phyloP scores from a whole-genome alignment of 345 rosid genomes.

The Alliaria petiolata region DNA sequence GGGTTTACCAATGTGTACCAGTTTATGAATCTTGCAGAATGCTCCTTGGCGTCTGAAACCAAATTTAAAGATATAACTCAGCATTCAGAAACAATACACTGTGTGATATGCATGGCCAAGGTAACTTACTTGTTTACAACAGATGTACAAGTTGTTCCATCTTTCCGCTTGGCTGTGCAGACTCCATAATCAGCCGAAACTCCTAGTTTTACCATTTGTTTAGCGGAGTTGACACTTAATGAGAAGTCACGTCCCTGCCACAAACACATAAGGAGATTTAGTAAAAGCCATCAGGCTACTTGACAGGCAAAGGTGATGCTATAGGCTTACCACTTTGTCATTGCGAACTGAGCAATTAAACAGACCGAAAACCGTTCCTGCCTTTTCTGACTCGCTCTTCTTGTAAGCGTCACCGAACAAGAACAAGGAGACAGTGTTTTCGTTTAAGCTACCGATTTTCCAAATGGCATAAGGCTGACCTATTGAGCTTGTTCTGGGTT shows the following conservation, averaged over 20 bases:
- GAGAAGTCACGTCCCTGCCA: constrained; percentile 70
- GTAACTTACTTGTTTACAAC: constrained; percentile 69
- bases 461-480: constrained; percentile 73
- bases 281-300: neutral
- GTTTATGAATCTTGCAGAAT: constrained; percentile 67
- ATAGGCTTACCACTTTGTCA: constrained; percentile 47
- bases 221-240: constrained; percentile 58
- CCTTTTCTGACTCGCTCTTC: constrained; percentile 48
- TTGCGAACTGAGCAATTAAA: constrained; percentile 70
- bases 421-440: constrained; percentile 62
- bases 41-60: constrained; percentile 67
- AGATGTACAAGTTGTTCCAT: constrained; percentile 65
- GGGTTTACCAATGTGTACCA: constrained; percentile 34
- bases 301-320: neutral
- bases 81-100: neutral
- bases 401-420: constrained; percentile 85
- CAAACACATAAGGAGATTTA: neutral
- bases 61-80: constrained; percentile 12
- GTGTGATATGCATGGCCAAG: neutral
- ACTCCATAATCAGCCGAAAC: constrained; percentile 81
- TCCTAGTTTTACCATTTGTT: constrained; percentile 75
- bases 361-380: constrained; percentile 73
- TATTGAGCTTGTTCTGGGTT: constrained; percentile 63
- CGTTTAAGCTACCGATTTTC: constrained; percentile 68
- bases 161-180: constrained; percentile 76